A percentile compares a stretch with the other conserved stretches of the same genome.
Evolutionary conservation across 768 basidiomycete genomes (phyloP).

Genomic region (Mycena galericulata): DNA sequence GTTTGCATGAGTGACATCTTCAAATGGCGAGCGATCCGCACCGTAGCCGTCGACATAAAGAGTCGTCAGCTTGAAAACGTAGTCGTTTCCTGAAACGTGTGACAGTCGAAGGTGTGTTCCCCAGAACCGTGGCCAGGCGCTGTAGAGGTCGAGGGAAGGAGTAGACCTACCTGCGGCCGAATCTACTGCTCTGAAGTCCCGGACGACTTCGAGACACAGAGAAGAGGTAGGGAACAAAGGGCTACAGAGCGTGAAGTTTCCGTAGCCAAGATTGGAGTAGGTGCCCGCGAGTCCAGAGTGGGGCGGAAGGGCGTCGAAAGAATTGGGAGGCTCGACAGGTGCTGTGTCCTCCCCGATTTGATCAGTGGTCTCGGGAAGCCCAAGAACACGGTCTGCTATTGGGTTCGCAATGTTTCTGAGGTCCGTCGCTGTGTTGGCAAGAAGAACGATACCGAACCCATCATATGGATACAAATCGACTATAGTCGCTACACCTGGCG

Average conservation of each 20-base stretch:
- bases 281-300: slow-evolving; percentile 48
- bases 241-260: slow-evolving; percentile 51
- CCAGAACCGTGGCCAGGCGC: slow-evolving; percentile 49
- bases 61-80: slow-evolving; percentile 36
- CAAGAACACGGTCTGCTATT: slow-evolving; percentile 36
- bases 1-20: slow-evolving; percentile 22
- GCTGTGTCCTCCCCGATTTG: not conserved
- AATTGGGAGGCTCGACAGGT: not conserved
- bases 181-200: slow-evolving; percentile 45
- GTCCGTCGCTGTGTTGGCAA: slow-evolving; percentile 43
- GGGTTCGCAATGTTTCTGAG: slow-evolving; percentile 12
- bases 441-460: slow-evolving; percentile 48
- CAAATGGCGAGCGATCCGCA: slow-evolving; percentile 47
- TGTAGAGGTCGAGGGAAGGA: slow-evolving; percentile 38
- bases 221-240: slow-evolving; percentile 37
- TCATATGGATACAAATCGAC: slow-evolving; percentile 51
- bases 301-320: not conserved
- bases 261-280: slow-evolving; percentile 53
- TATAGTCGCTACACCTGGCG: slow-evolving; percentile 48
- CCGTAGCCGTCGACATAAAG: slow-evolving; percentile 55
- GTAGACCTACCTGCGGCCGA: slow-evolving; percentile 3
- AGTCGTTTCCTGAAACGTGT: slow-evolving; percentile 31
- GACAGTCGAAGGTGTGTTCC: slow-evolving; percentile 51
- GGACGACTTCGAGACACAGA: slow-evolving; percentile 38
- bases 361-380: not conserved